Evolutionary conservation across 352 stramenopile genomes (phyloP).

Genomic region (Phytopythium ostracodes): DNA sequence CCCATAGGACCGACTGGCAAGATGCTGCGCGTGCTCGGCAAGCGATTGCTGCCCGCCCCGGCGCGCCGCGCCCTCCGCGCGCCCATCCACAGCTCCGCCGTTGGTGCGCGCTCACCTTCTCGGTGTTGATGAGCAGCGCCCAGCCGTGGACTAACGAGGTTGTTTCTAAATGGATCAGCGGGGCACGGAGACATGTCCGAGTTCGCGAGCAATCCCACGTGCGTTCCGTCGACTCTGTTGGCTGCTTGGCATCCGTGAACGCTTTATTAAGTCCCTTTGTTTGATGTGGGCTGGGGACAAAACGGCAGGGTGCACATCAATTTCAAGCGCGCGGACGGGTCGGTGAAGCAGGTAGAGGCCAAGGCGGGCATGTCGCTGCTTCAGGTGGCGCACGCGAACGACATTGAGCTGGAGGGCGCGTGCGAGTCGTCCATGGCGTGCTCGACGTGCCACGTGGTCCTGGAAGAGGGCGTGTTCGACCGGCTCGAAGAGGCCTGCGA

Average conservation of each 20-base stretch:
- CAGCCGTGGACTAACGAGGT: neutral
- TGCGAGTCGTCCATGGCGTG: conserved; percentile 96
- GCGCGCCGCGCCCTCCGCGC: conserved; percentile 3
- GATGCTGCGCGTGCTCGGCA: conserved; percentile 31
- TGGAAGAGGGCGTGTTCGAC: conserved; percentile 92
- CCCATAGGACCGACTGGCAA: neutral
- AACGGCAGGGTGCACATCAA: conserved; percentile 77
- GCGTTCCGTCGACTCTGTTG: conserved; percentile 9
- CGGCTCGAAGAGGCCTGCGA: conserved; percentile 89
- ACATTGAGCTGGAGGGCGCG: conserved; percentile 93
- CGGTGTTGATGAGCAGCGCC: neutral
- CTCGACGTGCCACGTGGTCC: conserved; percentile 98
- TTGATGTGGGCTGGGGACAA: too few species aligned
- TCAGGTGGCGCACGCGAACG: conserved; percentile 91
- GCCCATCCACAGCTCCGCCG: conserved; percentile 41
- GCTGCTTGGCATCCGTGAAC: too few species aligned
- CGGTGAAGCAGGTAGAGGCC: conserved; percentile 54
- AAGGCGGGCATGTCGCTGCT: conserved; percentile 86
- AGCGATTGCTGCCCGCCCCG: conserved; percentile 16
- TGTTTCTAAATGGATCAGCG: conserved; percentile 19
- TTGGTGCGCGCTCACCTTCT: conserved; percentile 16
- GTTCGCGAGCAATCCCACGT: conserved; percentile 63
- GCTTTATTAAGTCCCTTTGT: too few species aligned
- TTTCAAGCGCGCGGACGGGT: conserved; percentile 62
- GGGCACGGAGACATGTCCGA: conserved; percentile 55